A percentile compares a stretch with the other conserved stretches of the same genome.
Conservation (phyloP, 2,329 filamentous ascomycete species). For the Colletotrichum camelliae region DNA sequence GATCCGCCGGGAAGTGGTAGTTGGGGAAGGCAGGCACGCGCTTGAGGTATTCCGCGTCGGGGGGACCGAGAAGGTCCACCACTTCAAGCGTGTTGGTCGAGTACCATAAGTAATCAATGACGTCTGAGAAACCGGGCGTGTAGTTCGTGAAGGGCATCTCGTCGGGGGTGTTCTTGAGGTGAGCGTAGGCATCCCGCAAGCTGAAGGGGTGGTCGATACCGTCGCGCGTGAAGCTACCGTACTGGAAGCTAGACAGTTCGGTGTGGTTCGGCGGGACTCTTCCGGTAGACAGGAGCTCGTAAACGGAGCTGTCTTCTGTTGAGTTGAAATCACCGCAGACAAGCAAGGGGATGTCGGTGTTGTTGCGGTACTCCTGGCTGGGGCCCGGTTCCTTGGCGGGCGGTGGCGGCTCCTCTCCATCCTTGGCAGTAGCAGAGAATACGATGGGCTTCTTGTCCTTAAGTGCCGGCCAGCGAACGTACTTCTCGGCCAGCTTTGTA, state of each 20-base stretch:
- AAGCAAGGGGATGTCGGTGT: constrained; percentile 86
- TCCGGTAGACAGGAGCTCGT: constrained; percentile 86
- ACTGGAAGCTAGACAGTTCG: constrained; percentile 81
- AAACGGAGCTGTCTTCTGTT: constrained; percentile 83
- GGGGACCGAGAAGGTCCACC: constrained; percentile 82
- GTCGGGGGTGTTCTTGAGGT: constrained; percentile 80
- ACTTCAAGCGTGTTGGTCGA: constrained; percentile 89
- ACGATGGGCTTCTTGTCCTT: constrained; percentile 77
- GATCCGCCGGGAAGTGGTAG: constrained; percentile 93
- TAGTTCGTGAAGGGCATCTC: constrained; percentile 97
- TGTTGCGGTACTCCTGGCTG: constrained; percentile 84
- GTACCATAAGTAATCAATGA: constrained; percentile 98
- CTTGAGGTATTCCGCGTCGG: constrained; percentile 84
- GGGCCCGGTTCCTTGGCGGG: constrained; percentile 72
- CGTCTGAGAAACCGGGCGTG: constrained; percentile 88
- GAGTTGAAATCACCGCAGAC: constrained; percentile 98
- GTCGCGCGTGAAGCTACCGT: constrained; percentile 90
- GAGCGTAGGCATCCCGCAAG: constrained; percentile 86
- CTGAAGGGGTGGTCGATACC: constrained; percentile 96
- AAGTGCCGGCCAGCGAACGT: constrained; percentile 77
- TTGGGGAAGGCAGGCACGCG: constrained; percentile 91
- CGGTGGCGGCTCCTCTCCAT: constrained; percentile 54
- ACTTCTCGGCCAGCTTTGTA: constrained; percentile 84
- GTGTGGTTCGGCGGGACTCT: constrained; percentile 78
- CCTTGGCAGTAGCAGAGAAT: constrained; percentile 40